Conservation (phyloP, 164 flowering plant species). For the Vitis vinifera region DNA sequence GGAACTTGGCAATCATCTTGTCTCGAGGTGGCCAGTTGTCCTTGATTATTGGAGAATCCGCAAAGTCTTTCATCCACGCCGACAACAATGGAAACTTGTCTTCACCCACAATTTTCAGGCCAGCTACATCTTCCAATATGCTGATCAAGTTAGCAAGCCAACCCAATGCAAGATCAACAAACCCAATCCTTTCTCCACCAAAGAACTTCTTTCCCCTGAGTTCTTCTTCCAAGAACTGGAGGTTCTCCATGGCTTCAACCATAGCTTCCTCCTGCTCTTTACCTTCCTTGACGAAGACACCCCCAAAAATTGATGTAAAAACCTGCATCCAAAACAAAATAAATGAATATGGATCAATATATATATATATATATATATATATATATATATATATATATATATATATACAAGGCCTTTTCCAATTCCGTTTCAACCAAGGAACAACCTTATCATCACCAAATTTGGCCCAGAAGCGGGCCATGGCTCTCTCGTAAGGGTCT, state of each 20-base stretch:
- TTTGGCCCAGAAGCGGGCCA: constrained; percentile 27
- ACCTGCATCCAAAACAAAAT: constrained; percentile 5
- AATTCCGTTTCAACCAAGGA: too few species aligned
- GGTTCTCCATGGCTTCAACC: constrained; percentile 2
- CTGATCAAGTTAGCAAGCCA: constrained; percentile 17
- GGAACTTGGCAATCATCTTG: too few species aligned
- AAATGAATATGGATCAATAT: too few species aligned
- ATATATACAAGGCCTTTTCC: too few species aligned
- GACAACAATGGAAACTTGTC: constrained; percentile 17
- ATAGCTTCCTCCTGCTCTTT: constrained; percentile 17
- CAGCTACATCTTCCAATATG: constrained; percentile 13
- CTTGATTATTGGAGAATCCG: constrained; percentile 8
- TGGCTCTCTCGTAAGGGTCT: too few species aligned
- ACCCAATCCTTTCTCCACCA: not conserved
- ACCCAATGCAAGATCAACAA: constrained; percentile 22
- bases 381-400: too few species aligned
- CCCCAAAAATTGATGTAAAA: constrained; percentile 9
- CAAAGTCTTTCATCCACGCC: constrained; percentile 17
- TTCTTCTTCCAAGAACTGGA: constrained; percentile 15
- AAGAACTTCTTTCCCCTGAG: constrained; percentile 23
- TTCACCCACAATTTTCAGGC: not conserved
- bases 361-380: too few species aligned
- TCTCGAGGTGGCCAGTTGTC: too few species aligned
- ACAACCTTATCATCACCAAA: constrained; percentile 24
- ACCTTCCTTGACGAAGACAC: constrained; percentile 6